These are phyloP conservation scores for Aureobasidium subglaciale DNA, from an alignment of 2,329 filamentous ascomycete genomes.

Conservation along the genomic window DNA sequence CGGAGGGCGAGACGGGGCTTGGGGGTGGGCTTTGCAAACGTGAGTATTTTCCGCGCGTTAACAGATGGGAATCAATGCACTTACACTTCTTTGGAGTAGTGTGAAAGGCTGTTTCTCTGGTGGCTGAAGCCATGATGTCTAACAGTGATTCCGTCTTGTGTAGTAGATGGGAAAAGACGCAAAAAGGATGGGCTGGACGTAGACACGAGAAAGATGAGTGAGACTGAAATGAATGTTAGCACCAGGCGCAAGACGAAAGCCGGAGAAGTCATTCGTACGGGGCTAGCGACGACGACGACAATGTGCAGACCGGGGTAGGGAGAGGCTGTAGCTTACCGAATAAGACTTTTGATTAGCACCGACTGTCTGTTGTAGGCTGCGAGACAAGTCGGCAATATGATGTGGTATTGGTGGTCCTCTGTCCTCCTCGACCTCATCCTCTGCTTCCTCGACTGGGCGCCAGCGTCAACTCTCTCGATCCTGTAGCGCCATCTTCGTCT, in stretches of 20 bases:
- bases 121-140: background rate
- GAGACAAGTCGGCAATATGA: constrained; percentile 4
- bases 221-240: constrained; percentile 1
- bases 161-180: background rate
- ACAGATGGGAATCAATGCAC: background rate
- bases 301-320: background rate
- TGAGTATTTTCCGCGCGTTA: background rate
- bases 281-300: background rate
- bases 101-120: background rate
- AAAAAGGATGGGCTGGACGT: background rate
- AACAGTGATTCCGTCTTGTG: background rate
- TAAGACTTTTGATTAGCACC: constrained; percentile 9
- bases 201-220: background rate
- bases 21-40: background rate
- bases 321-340: background rate
- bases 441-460: background rate
- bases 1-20: background rate
- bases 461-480: background rate
- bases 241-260: background rate
- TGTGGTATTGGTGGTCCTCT: background rate
- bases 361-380: background rate
- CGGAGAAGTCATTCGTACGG: background rate
- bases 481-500: background rate
- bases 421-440: background rate
- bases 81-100: background rate